Evolutionary conservation across 495 filamentous ascomycete genomes (phyloP).

Genomic region (Pseudotulostoma volvatum): DNA sequence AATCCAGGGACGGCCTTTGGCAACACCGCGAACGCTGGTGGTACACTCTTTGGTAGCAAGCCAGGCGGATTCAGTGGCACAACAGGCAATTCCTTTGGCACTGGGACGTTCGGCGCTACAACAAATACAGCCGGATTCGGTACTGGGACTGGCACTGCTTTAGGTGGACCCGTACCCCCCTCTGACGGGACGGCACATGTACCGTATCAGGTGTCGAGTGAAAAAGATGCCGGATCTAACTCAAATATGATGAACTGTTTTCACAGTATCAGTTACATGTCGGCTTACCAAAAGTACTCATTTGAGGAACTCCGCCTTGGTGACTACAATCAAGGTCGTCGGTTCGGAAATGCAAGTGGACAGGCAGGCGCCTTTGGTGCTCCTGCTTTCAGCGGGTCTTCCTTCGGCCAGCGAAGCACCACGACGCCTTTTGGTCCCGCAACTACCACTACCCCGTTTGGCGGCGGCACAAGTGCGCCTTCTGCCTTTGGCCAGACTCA

Average conservation of each 20-base stretch:
- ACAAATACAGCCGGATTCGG: constrained; percentile 27
- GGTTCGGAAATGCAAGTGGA: constrained; percentile 62
- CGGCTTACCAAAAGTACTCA: constrained; percentile 74
- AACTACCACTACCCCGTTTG: constrained; percentile 36
- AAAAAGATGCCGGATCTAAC: constrained; percentile 56
- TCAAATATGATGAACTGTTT: constrained; percentile 49
- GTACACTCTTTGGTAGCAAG: constrained; percentile 35
- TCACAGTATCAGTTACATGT: constrained; percentile 77
- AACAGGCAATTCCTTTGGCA: constrained; percentile 15
- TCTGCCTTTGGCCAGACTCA: constrained; percentile 33
- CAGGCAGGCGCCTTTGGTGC: constrained; percentile 71
- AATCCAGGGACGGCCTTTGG: constrained; percentile 19
- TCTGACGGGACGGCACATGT: constrained; percentile 56
- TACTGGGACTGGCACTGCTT: constrained; percentile 27
- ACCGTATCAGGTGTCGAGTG: constrained; percentile 56
- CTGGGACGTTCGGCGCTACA: constrained; percentile 14
- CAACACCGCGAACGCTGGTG: constrained; percentile 26
- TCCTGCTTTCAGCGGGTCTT: constrained; percentile 23
- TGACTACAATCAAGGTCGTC: constrained; percentile 78
- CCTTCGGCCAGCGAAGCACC: constrained; percentile 24
- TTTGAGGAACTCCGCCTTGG: constrained; percentile 77
- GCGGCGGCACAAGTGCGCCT: constrained; percentile 30
- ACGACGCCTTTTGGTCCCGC: constrained; percentile 37
- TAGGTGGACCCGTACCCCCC: constrained; percentile 24
- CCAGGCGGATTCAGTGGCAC: constrained; percentile 23